Evolutionary conservation across 2,329 filamentous ascomycete genomes (phyloP).

Genomic region (Aspergillus persii): DNA sequence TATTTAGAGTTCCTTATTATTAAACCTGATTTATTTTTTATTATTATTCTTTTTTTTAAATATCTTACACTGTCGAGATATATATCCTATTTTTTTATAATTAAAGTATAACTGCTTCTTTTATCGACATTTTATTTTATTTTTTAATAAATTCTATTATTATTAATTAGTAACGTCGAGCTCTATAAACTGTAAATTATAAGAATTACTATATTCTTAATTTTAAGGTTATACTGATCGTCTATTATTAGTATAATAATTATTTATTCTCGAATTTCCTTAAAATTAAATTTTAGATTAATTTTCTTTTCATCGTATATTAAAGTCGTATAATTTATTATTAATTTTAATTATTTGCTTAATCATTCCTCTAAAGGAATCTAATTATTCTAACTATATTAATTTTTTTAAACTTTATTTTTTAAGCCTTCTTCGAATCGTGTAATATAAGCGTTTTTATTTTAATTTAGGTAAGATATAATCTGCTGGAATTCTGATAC

Average conservation of each 20-base stretch:
- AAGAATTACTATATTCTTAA: background rate
- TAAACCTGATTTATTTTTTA: too few species aligned
- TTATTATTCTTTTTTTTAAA: too few species aligned
- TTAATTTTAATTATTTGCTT: background rate
- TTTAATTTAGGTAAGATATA: too few species aligned
- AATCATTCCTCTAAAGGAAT: background rate
- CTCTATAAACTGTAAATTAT: background rate
- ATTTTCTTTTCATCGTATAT: background rate
- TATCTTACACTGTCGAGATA: too few species aligned
- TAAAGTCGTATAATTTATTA: background rate
- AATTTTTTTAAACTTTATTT: too few species aligned
- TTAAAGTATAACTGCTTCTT: background rate
- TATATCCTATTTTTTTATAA: background rate
- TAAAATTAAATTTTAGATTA: background rate
- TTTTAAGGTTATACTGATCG: too few species aligned
- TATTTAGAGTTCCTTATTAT: too few species aligned
- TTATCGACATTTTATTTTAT: background rate
- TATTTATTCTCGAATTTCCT: background rate
- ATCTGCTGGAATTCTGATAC: too few species aligned
- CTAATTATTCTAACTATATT: too few species aligned
- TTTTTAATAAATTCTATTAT: background rate
- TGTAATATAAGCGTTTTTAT: too few species aligned
- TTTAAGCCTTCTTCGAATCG: too few species aligned
- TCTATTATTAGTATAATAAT: background rate
- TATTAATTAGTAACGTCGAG: background rate